These are phyloP conservation scores for Mucor racemosus DNA, from an alignment of 371 early-diverging fungal species.

Conservation along the genomic window DNA sequence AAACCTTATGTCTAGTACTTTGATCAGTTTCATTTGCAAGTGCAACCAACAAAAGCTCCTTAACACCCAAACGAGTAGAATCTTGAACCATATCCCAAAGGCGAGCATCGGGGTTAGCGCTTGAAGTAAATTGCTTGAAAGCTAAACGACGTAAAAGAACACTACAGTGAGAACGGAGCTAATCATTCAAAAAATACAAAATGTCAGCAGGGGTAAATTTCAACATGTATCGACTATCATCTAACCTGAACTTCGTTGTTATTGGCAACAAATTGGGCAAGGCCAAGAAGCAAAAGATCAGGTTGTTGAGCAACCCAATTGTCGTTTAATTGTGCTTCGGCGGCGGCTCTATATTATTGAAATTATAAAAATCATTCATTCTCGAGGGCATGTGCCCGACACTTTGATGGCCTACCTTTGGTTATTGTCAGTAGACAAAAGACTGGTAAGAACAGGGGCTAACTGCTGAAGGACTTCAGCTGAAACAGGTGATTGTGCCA, in stretches of 20 bases:
- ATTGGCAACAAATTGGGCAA: conserved; percentile 65
- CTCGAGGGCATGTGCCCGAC: conserved; percentile 12
- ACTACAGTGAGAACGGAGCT: conserved; percentile 88
- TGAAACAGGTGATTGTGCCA: conserved; percentile 54
- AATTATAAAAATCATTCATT: background rate
- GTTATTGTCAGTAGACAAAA: conserved; percentile 65
- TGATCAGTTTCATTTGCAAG: conserved; percentile 76
- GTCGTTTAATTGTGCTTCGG: conserved; percentile 75
- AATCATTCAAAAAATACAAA: background rate
- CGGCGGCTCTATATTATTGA: conserved; percentile 62
- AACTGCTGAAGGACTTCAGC: conserved; percentile 66
- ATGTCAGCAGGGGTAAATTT: background rate
- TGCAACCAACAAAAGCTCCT: conserved; percentile 74
- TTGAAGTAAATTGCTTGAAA: conserved; percentile 62
- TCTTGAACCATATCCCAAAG: conserved; percentile 78
- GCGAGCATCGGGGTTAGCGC: conserved; percentile 54
- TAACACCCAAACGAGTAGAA: conserved; percentile 66
- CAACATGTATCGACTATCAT: background rate
- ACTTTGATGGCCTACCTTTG: conserved; percentile 35
- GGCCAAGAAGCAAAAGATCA: conserved; percentile 68
- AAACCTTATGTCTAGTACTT: conserved; percentile 84
- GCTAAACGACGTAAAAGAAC: conserved; percentile 90
- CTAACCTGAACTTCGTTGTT: conserved; percentile 60
- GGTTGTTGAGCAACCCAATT: conserved; percentile 75
- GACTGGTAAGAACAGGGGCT: conserved; percentile 60